Evolutionary conservation across 805 yeast genomes (phyloP), one percentile per base, ranked within the genome.

Genomic region (Starmerella khaoyaiensis): DNA sequence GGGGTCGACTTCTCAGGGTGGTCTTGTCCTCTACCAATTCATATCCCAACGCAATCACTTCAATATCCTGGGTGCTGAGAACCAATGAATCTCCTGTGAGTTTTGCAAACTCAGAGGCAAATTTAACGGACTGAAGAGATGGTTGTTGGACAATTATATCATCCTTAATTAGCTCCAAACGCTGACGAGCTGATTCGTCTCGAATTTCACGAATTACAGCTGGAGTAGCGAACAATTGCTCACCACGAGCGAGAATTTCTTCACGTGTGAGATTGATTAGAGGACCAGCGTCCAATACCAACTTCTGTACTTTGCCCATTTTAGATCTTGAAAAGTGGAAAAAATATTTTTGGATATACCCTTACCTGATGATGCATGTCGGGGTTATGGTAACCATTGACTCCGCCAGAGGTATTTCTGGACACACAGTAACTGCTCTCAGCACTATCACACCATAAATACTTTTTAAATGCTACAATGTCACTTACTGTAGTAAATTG

Each of bases 261-360:
- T 84, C 68, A 10, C 80, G 81, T 4, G 90, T 68, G 51, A 82
- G 93, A 2, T 93, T 79, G 49, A 90, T 79, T 48, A 90, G 63
- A 5, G 98, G 98, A 35, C 94, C 90, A 3, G 98, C 97, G 68
- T 90, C 98, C 47, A 90, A 67, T 23, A 82, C 80, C 39, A 93
- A 64, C 1, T 75, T 64, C 44, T 69, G 40, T 68, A 52, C 48
- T 18, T 35, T 36, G 17, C 42, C 45, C 39, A 32, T 45, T n/a
- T 10, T 16, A 6, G 7, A n/a, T 14, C 27, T 29, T 16, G 20
- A 28, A 14, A 12, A 15, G 14, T 20, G 25, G 15, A 20, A 31
- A 28, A 31, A 16, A 16, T 17, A n/a, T 6, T 15, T 6, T 8
- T 15, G 7, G 10, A 3, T 6, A 20, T 14, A 4, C 14, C 22